Base-by-base conservation (phyloP, 139 green algal species). In the Ettlia oleoabundans region DNA sequence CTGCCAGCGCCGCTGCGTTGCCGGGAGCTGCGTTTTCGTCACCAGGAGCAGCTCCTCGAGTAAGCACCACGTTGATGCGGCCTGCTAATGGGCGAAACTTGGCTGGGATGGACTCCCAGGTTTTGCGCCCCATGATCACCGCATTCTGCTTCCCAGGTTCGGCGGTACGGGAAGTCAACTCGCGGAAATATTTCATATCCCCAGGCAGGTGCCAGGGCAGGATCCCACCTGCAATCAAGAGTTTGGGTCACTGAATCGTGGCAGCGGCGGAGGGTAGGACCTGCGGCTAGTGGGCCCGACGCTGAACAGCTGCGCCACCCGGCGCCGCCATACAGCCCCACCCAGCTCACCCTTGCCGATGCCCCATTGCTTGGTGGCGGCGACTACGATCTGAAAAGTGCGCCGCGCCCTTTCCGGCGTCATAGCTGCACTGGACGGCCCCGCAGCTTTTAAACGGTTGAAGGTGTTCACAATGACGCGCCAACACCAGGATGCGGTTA, bases 71-170 rank as follows among this genome's bases (percentile, higher is more conserved):
- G 89, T 99, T 99, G 6, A 99, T 69, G 30, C 97, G 90, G 5
- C 94, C 95, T 3, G 89, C 80, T 18, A 99, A 88, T 1, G 97
- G 97, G 5, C 95, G 84, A 85, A 98, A 98, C 69, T 97, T 96
- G 10, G 73, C 51, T 0, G 97, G 97, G 33, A 99, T 97, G 22
- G 90, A 97, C 35, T 99, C 95, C 95, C 95, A 99, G 0, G 97
- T 99, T 72, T 94, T 96, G 18, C 97, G 89, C n/a, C 97, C 97
- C 97, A 99, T 99, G 77, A 99, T 93, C 15, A 99, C 95, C 0
- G 94, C 97, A 80, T 99, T 99, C 58, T 89, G 73, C 77, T 93
- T 94, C 4, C 7, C 24, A 24, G 82, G 37, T 47, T 94, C 84
- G 3, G 71, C 47, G 1, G 93, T 95, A 3, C 76, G 81, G 26